Percentiles rank a stretch among this genome's conserved stretches.
phyloP scores from a whole-genome alignment of 495 filamentous ascomycete species.

The Talaromyces adpressus region DNA sequence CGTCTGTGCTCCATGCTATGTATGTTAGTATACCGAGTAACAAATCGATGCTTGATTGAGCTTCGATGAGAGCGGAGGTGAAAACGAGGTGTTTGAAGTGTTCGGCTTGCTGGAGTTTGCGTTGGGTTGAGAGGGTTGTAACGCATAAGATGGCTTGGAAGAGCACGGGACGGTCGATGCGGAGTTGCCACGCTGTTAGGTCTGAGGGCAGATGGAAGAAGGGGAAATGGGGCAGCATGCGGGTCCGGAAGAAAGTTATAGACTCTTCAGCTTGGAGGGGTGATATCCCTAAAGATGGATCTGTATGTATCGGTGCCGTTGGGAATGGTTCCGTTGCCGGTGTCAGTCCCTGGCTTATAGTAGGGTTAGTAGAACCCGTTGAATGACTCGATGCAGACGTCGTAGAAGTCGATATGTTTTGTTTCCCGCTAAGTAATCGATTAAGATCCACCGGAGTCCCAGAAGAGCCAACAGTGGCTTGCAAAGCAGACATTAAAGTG shows the following conservation, averaged over 20 bases:
- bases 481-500: slow-evolving; percentile 16
- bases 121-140: slow-evolving; percentile 19
- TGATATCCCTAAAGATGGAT: slow-evolving; percentile 10
- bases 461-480: slow-evolving; percentile 13
- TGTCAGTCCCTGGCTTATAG: not conserved
- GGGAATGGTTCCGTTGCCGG: not conserved
- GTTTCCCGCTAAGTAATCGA: not conserved
- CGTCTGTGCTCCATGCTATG: slow-evolving; percentile 26
- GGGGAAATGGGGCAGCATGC: slow-evolving; percentile 34
- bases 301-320: not conserved
- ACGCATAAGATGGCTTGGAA: slow-evolving; percentile 20
- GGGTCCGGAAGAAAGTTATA: slow-evolving; percentile 29
- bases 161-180: slow-evolving; percentile 17
- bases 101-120: slow-evolving; percentile 14
- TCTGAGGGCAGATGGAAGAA: slow-evolving; percentile 27
- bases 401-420: not conserved
- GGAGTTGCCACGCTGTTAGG: slow-evolving; percentile 17
- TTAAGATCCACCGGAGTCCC: not conserved
- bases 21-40: slow-evolving; percentile 22
- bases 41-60: slow-evolving; percentile 21
- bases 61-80: slow-evolving; percentile 17
- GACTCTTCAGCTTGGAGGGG: slow-evolving; percentile 26
- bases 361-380: not conserved
- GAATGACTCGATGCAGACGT: not conserved
- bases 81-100: slow-evolving; percentile 18